phyloP scores from a whole-genome alignment of 805 yeast species.

The Vanderwaltozyma yarrowii region DNA sequence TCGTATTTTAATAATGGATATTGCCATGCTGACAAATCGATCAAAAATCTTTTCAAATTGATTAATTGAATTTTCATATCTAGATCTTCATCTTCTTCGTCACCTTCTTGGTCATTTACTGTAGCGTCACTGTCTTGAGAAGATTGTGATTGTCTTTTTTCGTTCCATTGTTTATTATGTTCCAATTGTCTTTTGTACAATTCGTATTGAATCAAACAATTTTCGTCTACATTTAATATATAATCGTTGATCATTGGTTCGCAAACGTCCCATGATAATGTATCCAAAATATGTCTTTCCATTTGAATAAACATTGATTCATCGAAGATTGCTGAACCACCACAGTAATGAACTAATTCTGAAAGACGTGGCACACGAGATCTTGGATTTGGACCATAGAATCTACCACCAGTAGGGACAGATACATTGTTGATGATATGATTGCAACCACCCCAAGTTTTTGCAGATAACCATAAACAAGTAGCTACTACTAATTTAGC shows the following conservation, averaged over 20 bases:
- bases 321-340: slow-evolving; percentile 46
- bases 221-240: slow-evolving; percentile 32
- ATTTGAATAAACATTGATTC: slow-evolving; percentile 53
- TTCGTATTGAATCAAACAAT: slow-evolving; percentile 32
- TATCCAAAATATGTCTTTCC: slow-evolving; percentile 63
- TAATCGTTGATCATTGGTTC: slow-evolving; percentile 49
- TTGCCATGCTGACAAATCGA: slow-evolving; percentile 40
- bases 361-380: slow-evolving; percentile 60
- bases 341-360: slow-evolving; percentile 63
- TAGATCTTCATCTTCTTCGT: slow-evolving; percentile 4
- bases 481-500: slow-evolving; percentile 84
- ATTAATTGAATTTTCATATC: slow-evolving; percentile 27
- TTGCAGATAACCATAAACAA: slow-evolving; percentile 85
- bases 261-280: slow-evolving; percentile 59
- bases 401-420: slow-evolving; percentile 46
- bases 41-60: slow-evolving; percentile 37
- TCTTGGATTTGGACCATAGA: slow-evolving; percentile 59
- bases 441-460: slow-evolving; percentile 61
- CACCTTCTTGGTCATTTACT: slow-evolving; percentile 6
- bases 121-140: slow-evolving; percentile 15
- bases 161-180: slow-evolving; percentile 13
- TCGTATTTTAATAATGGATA: slow-evolving; percentile 29
- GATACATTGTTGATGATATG: slow-evolving; percentile 45
- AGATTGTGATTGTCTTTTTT: slow-evolving; percentile 11
- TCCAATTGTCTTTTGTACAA: slow-evolving; percentile 23